Evolutionary conservation across 2,329 filamentous ascomycete species (phyloP), one percentile per base, ranked within the genome.

Genomic region (Cladosporium sp.): DNA sequence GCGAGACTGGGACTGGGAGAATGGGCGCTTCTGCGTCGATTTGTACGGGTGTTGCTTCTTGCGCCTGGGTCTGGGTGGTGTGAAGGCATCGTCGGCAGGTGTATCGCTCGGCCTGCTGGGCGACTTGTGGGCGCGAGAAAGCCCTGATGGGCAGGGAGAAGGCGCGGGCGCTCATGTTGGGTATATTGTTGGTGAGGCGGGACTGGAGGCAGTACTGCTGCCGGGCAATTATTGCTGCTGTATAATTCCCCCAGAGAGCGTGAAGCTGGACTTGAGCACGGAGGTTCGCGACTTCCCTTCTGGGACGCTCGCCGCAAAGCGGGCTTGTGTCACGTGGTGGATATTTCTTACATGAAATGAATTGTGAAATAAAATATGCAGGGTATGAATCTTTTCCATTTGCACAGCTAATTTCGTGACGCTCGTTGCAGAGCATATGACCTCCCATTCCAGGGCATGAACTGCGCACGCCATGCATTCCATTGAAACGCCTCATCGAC

Each of bases 71-170:
- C 62, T 74, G 71, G 7, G 73, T 75, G 21, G 73, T 70, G 12
- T 64, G 61, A n/a, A 76, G 71, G 55, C 74, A 76, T 68, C 74
- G 68, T 38, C 71, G 70, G 65, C 74, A 76, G 41, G 70, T 68
- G 71, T 74, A 75, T 72, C 70, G 74, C n/a, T 66, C 55, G 21
- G 66, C 57, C 44, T 66, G 59, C 15, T 66, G 51, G 51, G 36
- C 51, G 38, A 65, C 65, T 18, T 66, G 30, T 14, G 67, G 52
- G 34, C 69, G 64, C 38, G 59, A 70, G 26, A 72, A 59, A 30
- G 67, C 68, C 62, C 74, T 68, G 59, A 76, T 65, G 26, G 74
- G 71, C 36, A 74, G 52, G 15, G 66, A 59, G 54, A 75, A 52
- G 10, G 68, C 66, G 55, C 71, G 68, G 66, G 69, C 69, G 58